Conservation (phyloP, 2,329 filamentous ascomycete species). For the Ceratocystis variospora region DNA sequence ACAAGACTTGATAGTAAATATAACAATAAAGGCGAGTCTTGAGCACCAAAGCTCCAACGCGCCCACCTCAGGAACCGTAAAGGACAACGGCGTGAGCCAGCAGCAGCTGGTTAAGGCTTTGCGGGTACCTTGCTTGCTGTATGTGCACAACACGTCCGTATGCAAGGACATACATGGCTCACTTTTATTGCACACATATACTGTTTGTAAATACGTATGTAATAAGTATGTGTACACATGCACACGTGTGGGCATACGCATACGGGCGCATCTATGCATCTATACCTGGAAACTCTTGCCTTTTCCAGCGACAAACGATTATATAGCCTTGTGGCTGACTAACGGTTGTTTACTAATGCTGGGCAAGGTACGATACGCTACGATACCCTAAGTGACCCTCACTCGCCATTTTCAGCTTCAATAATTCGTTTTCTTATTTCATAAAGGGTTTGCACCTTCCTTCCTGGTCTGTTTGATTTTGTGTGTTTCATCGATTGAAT, state of each 20-base stretch:
- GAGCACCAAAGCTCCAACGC: constrained; percentile 1
- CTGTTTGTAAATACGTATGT: neutral
- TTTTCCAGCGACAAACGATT: too few relatives aligned
- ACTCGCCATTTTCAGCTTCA: neutral
- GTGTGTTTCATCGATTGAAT: neutral
- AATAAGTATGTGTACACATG: neutral
- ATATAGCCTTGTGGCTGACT: too few relatives aligned
- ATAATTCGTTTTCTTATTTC: too few relatives aligned
- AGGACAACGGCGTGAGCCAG: neutral
- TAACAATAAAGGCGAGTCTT: neutral
- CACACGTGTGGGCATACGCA: neutral
- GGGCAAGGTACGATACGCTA: too few relatives aligned
- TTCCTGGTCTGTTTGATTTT: neutral
- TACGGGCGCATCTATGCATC: neutral
- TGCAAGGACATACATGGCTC: neutral
- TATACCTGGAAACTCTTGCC: neutral
- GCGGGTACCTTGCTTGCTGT: constrained; percentile 5
- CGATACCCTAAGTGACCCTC: neutral
- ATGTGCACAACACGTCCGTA: neutral
- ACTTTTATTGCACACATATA: neutral
- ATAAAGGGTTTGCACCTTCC: too few relatives aligned
- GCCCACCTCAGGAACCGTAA: constrained; percentile 12
- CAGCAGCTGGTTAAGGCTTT: neutral
- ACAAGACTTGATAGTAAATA: neutral
- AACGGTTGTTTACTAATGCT: too few relatives aligned